phyloP scores from a whole-genome alignment of 176 grass and related monocot species.

The Phyllostachys edulis region DNA sequence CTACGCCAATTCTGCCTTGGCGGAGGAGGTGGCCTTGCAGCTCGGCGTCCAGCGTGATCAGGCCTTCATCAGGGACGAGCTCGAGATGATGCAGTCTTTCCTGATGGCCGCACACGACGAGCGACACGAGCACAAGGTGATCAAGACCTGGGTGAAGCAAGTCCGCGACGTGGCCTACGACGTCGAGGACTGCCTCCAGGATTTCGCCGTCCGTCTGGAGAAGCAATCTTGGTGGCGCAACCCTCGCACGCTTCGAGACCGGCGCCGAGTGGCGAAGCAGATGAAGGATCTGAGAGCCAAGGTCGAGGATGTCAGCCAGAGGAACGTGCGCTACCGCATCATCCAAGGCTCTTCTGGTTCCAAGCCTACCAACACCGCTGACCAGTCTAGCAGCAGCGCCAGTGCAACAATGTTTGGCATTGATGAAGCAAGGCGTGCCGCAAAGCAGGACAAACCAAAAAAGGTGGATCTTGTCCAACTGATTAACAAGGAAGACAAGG shows the following conservation, averaged over 20 bases:
- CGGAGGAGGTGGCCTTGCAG: constrained; percentile 27
- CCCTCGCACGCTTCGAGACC: background rate
- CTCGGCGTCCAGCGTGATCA: constrained; percentile 19
- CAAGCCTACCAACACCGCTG: too few relatives aligned
- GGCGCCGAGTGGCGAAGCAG: background rate
- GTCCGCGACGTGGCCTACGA: constrained; percentile 34
- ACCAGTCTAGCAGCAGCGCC: background rate
- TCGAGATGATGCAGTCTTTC: constrained; percentile 36
- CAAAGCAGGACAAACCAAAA: too few relatives aligned
- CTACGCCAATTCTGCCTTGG: background rate
- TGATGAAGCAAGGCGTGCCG: background rate
- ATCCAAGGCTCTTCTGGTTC: background rate
- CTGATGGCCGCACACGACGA: background rate
- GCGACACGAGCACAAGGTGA: background rate
- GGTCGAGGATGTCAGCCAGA: constrained; percentile 20
- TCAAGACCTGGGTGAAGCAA: constrained; percentile 33
- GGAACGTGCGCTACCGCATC: background rate
- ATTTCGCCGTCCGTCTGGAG: background rate
- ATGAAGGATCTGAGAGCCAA: constrained; percentile 13
- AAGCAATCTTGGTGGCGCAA: background rate
- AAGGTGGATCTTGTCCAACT: too few relatives aligned
- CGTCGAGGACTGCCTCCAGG: constrained; percentile 36
- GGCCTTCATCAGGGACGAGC: constrained; percentile 28
- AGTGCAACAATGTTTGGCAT: background rate
- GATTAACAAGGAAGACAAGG: too few relatives aligned